Conservation (phyloP, 23 red algal genomes). For the Gracilariopsis chorda region DNA sequence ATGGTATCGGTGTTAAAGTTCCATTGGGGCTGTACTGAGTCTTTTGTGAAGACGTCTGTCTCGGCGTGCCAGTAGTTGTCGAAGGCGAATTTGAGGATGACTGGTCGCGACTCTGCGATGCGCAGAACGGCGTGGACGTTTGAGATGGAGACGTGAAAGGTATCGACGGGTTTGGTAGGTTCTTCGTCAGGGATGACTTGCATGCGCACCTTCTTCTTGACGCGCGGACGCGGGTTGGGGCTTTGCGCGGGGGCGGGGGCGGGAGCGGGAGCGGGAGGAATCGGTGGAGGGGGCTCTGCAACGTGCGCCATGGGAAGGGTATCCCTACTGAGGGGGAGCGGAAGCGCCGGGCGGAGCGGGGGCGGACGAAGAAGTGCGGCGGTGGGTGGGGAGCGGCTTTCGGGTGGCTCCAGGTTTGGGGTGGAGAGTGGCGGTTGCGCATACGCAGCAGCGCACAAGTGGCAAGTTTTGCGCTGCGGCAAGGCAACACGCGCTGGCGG, state of each 20-base stretch:
- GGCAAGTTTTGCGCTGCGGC: no score
- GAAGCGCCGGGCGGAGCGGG: no score
- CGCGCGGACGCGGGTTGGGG: background rate
- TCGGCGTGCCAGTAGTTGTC: conserved; percentile 62
- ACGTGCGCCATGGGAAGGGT: background rate
- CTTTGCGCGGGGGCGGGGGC: no score
- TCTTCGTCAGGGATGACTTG: conserved; percentile 39
- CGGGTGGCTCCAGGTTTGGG: no score
- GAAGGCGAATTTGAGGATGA: conserved; percentile 52
- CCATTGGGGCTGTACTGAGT: conserved; percentile 17
- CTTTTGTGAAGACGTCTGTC: conserved; percentile 16
- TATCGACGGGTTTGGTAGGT: conserved; percentile 36
- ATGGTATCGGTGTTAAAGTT: conserved; percentile 16
- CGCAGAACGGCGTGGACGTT: conserved; percentile 25
- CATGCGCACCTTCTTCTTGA: conserved; percentile 41
- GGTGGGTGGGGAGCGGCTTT: no score
- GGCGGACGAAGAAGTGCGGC: no score
- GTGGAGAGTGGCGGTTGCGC: no score
- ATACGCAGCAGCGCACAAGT: no score
- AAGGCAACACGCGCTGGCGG: no score
- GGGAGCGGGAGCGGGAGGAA: background rate
- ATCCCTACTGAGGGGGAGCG: no score
- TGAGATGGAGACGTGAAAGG: conserved; percentile 50
- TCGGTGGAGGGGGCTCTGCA: background rate
- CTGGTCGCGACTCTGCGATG: conserved; percentile 35